These are phyloP conservation scores for Solanum chmielewskii DNA, from an alignment of 257 asterid genomes.

Conservation along the genomic window DNA sequence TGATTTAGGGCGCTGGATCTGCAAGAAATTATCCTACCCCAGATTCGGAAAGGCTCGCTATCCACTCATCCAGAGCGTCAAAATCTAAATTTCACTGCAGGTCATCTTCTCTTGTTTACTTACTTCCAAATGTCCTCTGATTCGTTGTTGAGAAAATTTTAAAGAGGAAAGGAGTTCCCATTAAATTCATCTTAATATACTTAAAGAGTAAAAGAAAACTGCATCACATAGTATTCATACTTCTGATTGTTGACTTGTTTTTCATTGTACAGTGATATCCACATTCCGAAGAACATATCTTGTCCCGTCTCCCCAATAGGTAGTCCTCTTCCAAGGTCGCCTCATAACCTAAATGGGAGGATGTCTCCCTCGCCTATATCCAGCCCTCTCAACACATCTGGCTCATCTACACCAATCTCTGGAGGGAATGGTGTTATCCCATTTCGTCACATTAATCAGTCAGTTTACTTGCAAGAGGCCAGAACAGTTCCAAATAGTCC, in stretches of 20 bases:
- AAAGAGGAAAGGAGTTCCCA: background rate
- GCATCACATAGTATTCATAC: background rate
- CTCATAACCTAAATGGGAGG: constrained; percentile 71
- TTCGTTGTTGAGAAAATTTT: background rate
- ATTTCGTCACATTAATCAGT: constrained; percentile 42
- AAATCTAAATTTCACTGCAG: constrained; percentile 42
- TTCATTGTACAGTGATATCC: constrained; percentile 35
- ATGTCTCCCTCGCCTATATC: constrained; percentile 92
- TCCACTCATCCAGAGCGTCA: constrained; percentile 65
- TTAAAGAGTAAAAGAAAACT: background rate
- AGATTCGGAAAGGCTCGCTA: constrained; percentile 36
- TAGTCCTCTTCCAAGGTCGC: constrained; percentile 77
- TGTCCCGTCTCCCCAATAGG: constrained; percentile 63
- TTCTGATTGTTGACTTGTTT: background rate
- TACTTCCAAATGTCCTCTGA: background rate
- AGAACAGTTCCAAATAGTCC: background rate
- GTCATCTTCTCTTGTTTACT: constrained; percentile 15
- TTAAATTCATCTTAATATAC: background rate
- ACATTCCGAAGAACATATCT: constrained; percentile 44
- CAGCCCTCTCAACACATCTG: constrained; percentile 74
- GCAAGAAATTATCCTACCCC: constrained; percentile 32
- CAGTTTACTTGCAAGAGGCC: constrained; percentile 36
- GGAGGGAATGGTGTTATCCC: constrained; percentile 60
- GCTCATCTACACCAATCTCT: constrained; percentile 66
- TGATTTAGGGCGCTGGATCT: constrained; percentile 33